These are phyloP conservation scores for Alternaria metachromatica DNA, from an alignment of 2,329 filamentous ascomycete genomes.

Conservation along the genomic window DNA sequence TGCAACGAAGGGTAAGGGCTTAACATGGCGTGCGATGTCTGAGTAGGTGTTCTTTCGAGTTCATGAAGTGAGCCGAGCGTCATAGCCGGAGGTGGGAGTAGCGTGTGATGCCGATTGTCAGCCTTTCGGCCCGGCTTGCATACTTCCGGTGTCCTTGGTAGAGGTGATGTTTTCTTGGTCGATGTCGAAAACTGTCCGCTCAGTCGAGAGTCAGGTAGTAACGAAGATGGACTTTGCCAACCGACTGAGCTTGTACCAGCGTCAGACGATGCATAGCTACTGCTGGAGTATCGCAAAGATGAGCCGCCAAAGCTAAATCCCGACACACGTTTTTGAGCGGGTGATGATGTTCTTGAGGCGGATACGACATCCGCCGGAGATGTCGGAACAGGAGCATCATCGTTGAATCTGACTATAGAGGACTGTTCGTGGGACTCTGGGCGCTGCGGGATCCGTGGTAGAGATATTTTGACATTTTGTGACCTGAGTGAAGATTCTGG, in stretches of 20 bases:
- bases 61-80: slow-evolving; percentile 20
- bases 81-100: slow-evolving; percentile 35
- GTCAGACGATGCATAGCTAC: slow-evolving; percentile 85
- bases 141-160: slow-evolving; percentile 24
- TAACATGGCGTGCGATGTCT: slow-evolving; percentile 25
- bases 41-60: slow-evolving; percentile 17
- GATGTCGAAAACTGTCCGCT: slow-evolving; percentile 18
- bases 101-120: slow-evolving; percentile 20
- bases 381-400: slow-evolving; percentile 8
- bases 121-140: slow-evolving; percentile 16
- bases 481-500: background rate
- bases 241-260: slow-evolving; percentile 44
- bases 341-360: slow-evolving; percentile 15
- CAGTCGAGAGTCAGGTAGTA: slow-evolving; percentile 13
- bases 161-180: slow-evolving; percentile 15
- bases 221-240: slow-evolving; percentile 18
- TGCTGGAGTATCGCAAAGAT: slow-evolving; percentile 83
- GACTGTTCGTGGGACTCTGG: slow-evolving; percentile 4
- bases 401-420: slow-evolving; percentile 5
- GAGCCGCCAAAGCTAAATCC: slow-evolving; percentile 62
- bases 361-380: slow-evolving; percentile 9
- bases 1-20: slow-evolving; percentile 27
- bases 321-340: slow-evolving; percentile 28
- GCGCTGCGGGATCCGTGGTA: slow-evolving; percentile 10
- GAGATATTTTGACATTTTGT: slow-evolving; percentile 6